Evolutionary conservation across 2,329 filamentous ascomycete species (phyloP).

Genomic region (Aspergillus transmontanensis): DNA sequence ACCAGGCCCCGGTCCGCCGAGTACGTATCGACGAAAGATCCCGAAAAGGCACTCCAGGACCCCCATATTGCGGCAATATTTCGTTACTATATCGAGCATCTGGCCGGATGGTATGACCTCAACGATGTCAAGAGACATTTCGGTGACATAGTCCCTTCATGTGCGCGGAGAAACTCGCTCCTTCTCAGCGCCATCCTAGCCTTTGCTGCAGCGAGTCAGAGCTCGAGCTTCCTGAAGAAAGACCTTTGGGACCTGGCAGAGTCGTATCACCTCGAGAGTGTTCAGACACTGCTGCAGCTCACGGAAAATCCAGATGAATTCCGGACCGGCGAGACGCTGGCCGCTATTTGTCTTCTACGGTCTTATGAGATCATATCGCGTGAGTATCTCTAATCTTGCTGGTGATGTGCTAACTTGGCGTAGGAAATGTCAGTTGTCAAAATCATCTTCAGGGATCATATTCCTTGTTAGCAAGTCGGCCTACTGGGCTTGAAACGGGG

Average conservation of each 20-base stretch:
- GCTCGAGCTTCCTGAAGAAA: constrained; percentile 25
- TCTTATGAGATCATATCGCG: constrained; percentile 54
- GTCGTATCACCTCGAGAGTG: constrained; percentile 46
- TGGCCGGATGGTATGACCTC: constrained; percentile 54
- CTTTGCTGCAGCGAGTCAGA: constrained; percentile 47
- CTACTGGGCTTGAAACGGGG: constrained; percentile 24
- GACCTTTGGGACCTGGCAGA: constrained; percentile 33
- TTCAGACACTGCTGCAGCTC: constrained; percentile 44
- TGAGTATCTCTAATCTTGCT: constrained; percentile 20
- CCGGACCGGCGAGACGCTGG: constrained; percentile 45
- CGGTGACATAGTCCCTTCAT: constrained; percentile 35
- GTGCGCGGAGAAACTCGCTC: constrained; percentile 44
- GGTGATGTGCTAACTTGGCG: background rate
- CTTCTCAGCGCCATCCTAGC: constrained; percentile 51
- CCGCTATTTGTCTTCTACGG: constrained; percentile 51
- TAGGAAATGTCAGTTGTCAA: constrained; percentile 46
- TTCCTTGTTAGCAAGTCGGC: constrained; percentile 42
- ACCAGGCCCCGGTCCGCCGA: background rate
- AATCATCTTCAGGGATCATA: constrained; percentile 52
- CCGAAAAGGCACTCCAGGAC: constrained; percentile 13
- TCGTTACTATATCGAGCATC: constrained; percentile 39
- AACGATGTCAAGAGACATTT: constrained; percentile 45
- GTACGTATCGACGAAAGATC: constrained; percentile 13
- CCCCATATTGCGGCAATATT: constrained; percentile 31
- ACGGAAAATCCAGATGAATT: constrained; percentile 33